These are phyloP conservation scores for Myotisia sp. DNA, from an alignment of 2,329 filamentous ascomycete species.

Conservation along the genomic window DNA sequence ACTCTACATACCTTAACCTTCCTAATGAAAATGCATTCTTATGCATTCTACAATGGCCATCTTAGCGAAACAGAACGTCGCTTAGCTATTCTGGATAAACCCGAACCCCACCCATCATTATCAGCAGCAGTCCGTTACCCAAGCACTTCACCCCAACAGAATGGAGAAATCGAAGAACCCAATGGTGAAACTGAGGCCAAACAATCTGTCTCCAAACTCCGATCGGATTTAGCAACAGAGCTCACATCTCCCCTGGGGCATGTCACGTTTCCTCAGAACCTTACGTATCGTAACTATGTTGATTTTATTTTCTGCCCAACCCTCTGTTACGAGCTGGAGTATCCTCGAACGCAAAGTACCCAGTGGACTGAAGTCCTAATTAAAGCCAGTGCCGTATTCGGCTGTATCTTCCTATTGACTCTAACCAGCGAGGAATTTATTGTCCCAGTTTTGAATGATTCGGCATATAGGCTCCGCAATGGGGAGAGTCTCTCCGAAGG, in stretches of 20 bases:
- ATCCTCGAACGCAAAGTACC: conserved; percentile 62
- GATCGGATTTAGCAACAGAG: conserved; percentile 78
- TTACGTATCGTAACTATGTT: conserved; percentile 65
- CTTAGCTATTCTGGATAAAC: conserved; percentile 66
- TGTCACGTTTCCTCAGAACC: conserved; percentile 77
- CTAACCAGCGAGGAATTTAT: conserved; percentile 91
- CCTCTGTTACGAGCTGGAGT: conserved; percentile 93
- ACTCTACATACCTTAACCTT: conserved; percentile 79
- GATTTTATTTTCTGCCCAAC: conserved; percentile 90
- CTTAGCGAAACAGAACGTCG: conserved; percentile 74
- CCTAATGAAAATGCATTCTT: conserved; percentile 99
- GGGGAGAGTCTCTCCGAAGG: conserved; percentile 46
- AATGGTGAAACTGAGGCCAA: conserved; percentile 22
- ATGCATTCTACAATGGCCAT: conserved; percentile 95
- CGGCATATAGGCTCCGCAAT: conserved; percentile 40
- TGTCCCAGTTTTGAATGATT: conserved; percentile 69
- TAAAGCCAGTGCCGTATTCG: conserved; percentile 81
- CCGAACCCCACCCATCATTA: conserved; percentile 45
- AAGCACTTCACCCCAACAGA: conserved; percentile 4
- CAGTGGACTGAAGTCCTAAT: conserved; percentile 69
- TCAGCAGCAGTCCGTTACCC: conserved; percentile 65
- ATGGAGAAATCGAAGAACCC: conserved; percentile 11
- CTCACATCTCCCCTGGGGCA: conserved; percentile 81
- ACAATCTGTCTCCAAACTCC: conserved; percentile 50
- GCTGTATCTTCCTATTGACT: conserved; percentile 88